These are phyloP conservation scores for Torulaspora quercuum DNA, from an alignment of 805 yeast species.

Conservation along the genomic window DNA sequence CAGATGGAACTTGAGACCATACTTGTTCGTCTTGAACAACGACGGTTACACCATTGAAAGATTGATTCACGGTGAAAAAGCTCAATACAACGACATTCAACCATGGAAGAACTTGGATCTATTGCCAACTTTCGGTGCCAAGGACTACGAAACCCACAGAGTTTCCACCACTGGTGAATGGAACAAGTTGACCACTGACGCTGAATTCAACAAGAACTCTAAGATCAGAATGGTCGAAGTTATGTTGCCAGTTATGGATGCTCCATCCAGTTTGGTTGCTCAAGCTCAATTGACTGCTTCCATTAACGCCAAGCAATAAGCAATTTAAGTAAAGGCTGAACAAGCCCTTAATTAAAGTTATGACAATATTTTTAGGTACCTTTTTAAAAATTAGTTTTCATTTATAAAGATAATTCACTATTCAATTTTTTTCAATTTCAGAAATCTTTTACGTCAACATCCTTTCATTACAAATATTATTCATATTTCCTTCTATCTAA, in stretches of 20 bases:
- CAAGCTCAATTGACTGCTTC: constrained; percentile 63
- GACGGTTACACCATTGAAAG: constrained; percentile 74
- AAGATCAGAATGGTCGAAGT: constrained; percentile 65
- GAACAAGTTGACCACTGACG: constrained; percentile 46
- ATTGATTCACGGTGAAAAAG: constrained; percentile 65
- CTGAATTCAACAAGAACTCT: constrained; percentile 50
- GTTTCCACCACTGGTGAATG: constrained; percentile 58
- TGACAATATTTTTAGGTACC: constrained; percentile 8
- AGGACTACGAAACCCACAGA: constrained; percentile 51
- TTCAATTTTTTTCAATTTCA: too few species aligned
- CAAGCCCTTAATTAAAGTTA: constrained; percentile 10
- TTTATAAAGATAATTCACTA: constrained; percentile 1
- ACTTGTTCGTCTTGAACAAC: constrained; percentile 66
- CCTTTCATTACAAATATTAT: too few species aligned
- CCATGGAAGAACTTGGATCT: constrained; percentile 62
- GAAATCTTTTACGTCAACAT: too few species aligned
- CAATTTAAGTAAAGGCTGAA: constrained; percentile 2
- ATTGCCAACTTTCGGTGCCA: constrained; percentile 50
- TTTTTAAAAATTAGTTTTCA: constrained; percentile 3
- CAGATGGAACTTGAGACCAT: constrained; percentile 64
- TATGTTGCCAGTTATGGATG: constrained; percentile 67
- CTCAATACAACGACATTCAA: constrained; percentile 64
- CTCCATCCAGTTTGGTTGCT: constrained; percentile 59
- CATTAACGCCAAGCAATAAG: constrained; percentile 41
- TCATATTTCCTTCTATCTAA: too few species aligned